Evolutionary conservation across 345 rosid species (phyloP), one percentile per base, ranked within the genome.

Genomic region (Pistacia vera): DNA sequence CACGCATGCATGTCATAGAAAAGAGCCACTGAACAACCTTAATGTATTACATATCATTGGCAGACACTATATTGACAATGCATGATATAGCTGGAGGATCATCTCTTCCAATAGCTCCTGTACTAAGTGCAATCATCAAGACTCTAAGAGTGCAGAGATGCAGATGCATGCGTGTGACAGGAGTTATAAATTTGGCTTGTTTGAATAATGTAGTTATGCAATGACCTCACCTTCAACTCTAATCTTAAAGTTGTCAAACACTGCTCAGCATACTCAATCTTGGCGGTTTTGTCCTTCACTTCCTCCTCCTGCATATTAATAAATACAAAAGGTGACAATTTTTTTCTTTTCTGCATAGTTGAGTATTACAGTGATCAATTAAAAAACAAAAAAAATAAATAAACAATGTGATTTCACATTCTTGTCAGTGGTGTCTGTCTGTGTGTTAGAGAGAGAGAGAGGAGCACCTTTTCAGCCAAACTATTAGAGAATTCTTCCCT

Each of bases 211-310:
- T 59, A 16, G 20, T 20, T 12, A 33, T 73, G 55, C 20, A 22
- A 76, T 61, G 77, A 77, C 54, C 88, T 77, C 28, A 97, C 99
- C 97, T 94, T 91, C 83, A 94, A 85, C 73, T 97, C 97, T 75
- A 90, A 81, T 84, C 88, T 97, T 64, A 94, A 70, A 59, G 91
- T 88, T 52, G 93, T 94, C 83, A 94, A 76, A 78, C 88, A 83
- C 83, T 92, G 95, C 84, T 97, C 98, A 2, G 91, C 92, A 69
- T 87, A 72, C 82, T 94, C 98, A 62, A 97, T 77, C 84, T 86
- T 94, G 49, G 78, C 78, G 38, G 84, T 82, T 81, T 90, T 92
- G 75, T 85, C 90, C 87, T 84, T 90, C 66, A 94, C 68, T 87
- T 94, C 97, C 75, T 89, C 91, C 65, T 92, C 98, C 98, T 92